A percentile compares a stretch with the other conserved stretches of the same genome.
Evolutionary conservation across 75 land plant species (phyloP).

Genomic region (Selaginella moellendorffii): DNA sequence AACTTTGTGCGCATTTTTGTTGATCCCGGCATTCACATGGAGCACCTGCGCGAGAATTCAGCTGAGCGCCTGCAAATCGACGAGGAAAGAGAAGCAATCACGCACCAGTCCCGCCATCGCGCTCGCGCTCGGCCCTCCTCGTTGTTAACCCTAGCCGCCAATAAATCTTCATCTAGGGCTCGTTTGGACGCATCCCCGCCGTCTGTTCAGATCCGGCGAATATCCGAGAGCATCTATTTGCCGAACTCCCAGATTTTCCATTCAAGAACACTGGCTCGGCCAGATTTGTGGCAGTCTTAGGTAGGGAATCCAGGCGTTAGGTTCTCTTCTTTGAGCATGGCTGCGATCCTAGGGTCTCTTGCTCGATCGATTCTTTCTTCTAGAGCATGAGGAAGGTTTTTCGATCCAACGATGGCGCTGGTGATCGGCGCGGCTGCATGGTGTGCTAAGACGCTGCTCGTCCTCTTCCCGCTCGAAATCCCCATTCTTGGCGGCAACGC

Average conservation of each 20-base stretch:
- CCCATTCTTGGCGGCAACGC: too few species aligned
- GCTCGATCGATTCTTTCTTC: neutral
- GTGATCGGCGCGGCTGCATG: neutral
- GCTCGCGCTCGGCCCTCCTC: neutral
- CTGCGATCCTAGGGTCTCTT: too few species aligned
- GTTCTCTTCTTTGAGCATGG: neutral
- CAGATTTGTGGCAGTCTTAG: too few species aligned
- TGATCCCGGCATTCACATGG: slow-evolving; percentile 30
- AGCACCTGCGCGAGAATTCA: slow-evolving; percentile 31
- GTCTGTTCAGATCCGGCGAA: too few species aligned
- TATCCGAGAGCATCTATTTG: too few species aligned
- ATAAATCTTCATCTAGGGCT: too few species aligned
- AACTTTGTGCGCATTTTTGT: slow-evolving; percentile 68
- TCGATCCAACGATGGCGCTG: neutral
- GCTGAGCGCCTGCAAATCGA: neutral
- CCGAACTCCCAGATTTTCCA: too few species aligned
- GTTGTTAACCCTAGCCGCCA: neutral
- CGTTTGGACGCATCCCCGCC: too few species aligned
- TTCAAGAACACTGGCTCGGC: too few species aligned
- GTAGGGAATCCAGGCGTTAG: neutral
- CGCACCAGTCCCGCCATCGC: neutral
- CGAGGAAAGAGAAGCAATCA: neutral
- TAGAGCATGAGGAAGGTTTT: neutral
- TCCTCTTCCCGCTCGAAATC: neutral
- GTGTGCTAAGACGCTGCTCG: neutral